These are phyloP conservation scores for Sequoiadendron giganteum DNA, from an alignment of 75 land plant genomes.

Conservation along the genomic window DNA sequence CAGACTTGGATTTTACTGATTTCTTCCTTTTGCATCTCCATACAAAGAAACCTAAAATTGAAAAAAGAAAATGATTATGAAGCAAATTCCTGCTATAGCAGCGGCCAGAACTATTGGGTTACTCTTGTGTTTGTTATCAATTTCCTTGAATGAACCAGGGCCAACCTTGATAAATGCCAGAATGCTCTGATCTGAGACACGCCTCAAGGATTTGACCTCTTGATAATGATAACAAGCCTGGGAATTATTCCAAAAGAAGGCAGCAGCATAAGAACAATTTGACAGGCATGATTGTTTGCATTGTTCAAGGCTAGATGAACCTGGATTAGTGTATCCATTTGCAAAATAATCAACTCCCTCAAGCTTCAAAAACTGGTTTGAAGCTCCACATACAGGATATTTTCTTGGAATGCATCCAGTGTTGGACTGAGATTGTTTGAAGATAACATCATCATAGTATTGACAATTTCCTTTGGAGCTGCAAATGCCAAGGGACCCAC, in stretches of 20 bases:
- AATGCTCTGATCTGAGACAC: slow-evolving; percentile 18
- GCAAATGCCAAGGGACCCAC: slow-evolving; percentile 19
- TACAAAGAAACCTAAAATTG: not conserved
- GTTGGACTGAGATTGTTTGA: not conserved
- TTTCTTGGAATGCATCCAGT: slow-evolving; percentile 6
- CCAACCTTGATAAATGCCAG: slow-evolving; percentile 19
- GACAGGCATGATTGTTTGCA: slow-evolving; percentile 14
- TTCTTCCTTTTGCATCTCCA: slow-evolving; percentile 4
- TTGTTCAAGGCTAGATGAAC: not conserved
- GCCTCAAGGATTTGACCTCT: slow-evolving; percentile 6
- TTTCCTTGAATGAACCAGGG: not conserved
- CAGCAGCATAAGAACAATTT: slow-evolving; percentile 14
- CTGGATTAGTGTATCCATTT: slow-evolving; percentile 8
- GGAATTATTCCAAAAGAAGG: slow-evolving; percentile 12
- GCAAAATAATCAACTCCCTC: slow-evolving; percentile 20
- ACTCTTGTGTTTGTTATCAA: not conserved
- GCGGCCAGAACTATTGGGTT: not conserved
- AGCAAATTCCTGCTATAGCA: not conserved
- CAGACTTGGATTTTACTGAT: slow-evolving; percentile 1
- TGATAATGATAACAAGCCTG: slow-evolving; percentile 14
- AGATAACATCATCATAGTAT: not conserved
- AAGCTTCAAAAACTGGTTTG: slow-evolving; percentile 11
- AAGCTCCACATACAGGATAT: not conserved
- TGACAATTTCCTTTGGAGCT: slow-evolving; percentile 17
- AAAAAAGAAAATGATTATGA: not conserved